Conservation (phyloP, 2,329 filamentous ascomycete species). For the Fusarium liriodendri region DNA sequence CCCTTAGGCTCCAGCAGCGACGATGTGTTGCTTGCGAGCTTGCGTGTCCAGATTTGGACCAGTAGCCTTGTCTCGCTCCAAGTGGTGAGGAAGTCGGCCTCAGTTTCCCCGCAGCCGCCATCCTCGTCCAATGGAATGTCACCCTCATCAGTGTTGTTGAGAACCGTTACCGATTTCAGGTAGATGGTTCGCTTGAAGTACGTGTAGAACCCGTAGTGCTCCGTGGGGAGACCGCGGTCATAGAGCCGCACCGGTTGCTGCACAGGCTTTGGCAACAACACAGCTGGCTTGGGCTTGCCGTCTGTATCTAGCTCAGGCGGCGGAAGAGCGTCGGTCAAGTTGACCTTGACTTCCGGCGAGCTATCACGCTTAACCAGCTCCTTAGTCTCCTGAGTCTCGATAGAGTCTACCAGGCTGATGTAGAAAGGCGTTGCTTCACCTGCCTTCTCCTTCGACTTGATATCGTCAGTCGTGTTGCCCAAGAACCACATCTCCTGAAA, state of each 20-base stretch:
- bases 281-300: constrained; percentile 78
- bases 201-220: constrained; percentile 94
- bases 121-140: constrained; percentile 61
- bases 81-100: constrained; percentile 67
- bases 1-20: constrained; percentile 48
- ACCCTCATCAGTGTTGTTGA: constrained; percentile 58
- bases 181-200: constrained; percentile 93
- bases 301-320: constrained; percentile 71
- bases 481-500: constrained; percentile 82
- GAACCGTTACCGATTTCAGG: constrained; percentile 68
- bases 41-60: constrained; percentile 74
- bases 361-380: constrained; percentile 41
- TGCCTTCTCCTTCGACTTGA: constrained; percentile 73
- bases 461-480: constrained; percentile 85
- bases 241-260: constrained; percentile 87
- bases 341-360: constrained; percentile 37
- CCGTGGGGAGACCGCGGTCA: constrained; percentile 81
- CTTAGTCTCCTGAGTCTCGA: constrained; percentile 48
- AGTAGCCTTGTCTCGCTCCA: constrained; percentile 71
- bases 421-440: constrained; percentile 92
- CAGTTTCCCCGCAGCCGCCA: constrained; percentile 64
- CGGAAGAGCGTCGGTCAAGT: constrained; percentile 65
- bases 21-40: constrained; percentile 57
- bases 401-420: constrained; percentile 74
- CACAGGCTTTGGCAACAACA: constrained; percentile 75